A percentile compares a stretch with the other conserved stretches of the same genome.
These are phyloP conservation scores for Populus deltoides DNA, from an alignment of 345 rosid species.

Conservation along the genomic window DNA sequence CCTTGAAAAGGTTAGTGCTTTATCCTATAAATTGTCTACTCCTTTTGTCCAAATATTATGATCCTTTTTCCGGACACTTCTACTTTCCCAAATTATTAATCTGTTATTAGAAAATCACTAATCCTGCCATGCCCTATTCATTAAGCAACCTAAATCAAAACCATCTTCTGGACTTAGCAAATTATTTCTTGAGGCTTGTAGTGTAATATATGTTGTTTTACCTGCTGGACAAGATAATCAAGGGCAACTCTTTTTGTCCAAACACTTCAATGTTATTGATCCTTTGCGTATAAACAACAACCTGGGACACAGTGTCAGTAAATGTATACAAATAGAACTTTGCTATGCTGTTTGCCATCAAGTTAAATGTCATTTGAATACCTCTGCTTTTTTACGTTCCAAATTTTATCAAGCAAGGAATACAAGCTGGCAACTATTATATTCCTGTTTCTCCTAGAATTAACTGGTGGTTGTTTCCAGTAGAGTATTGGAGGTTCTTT, in stretches of 20 bases:
- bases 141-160: background rate
- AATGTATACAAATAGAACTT: slow-evolving; percentile 50
- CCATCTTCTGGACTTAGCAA: slow-evolving; percentile 36
- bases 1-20: slow-evolving; percentile 80
- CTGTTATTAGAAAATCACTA: background rate
- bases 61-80: background rate
- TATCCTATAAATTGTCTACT: background rate
- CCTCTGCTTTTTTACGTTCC: too few species aligned
- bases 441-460: too few species aligned
- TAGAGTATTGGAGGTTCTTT: too few species aligned
- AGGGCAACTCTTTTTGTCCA: slow-evolving; percentile 73
- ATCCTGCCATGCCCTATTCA: background rate
- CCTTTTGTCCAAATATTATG: slow-evolving; percentile 11
- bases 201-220: slow-evolving; percentile 64
- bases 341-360: background rate
- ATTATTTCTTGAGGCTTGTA: slow-evolving; percentile 73
- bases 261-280: slow-evolving; percentile 95
- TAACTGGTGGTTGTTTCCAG: too few species aligned
- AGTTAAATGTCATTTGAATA: background rate
- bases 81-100: background rate
- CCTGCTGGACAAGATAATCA: slow-evolving; percentile 65
- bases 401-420: too few species aligned
- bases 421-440: too few species aligned
- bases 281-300: slow-evolving; percentile 95
- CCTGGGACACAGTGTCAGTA: slow-evolving; percentile 99